Percentiles rank a stretch among this genome's conserved stretches.
Evolutionary conservation across 2,329 filamentous ascomycete species (phyloP).

Genomic region (Pyricularia pennisetigena): DNA sequence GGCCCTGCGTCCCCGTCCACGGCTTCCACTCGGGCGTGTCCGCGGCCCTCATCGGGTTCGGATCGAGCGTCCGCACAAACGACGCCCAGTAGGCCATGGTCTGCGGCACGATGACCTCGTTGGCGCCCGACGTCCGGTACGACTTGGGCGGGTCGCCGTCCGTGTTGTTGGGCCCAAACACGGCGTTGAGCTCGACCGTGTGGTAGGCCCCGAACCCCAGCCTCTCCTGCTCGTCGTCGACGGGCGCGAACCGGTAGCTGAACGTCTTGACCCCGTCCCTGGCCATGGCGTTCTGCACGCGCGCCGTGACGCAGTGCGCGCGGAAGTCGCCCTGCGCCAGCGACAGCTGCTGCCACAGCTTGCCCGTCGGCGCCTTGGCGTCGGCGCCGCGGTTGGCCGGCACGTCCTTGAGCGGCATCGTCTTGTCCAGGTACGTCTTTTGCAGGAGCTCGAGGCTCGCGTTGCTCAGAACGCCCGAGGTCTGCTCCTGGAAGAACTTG

Average conservation of each 20-base stretch:
- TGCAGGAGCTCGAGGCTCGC: constrained; percentile 21
- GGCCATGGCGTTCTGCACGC: constrained; percentile 15
- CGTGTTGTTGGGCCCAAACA: constrained; percentile 54
- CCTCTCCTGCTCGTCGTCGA: constrained; percentile 41
- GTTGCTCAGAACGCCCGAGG: constrained; percentile 19
- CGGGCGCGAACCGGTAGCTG: constrained; percentile 62
- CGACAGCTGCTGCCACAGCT: constrained; percentile 26
- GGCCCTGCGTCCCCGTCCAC: constrained; percentile 22
- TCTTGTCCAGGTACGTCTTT: constrained; percentile 23
- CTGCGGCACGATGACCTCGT: constrained; percentile 45
- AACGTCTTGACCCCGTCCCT: constrained; percentile 35
- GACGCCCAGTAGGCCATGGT: constrained; percentile 65
- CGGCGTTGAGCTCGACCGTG: constrained; percentile 54
- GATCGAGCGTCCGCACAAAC: constrained; percentile 56
- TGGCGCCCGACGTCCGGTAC: constrained; percentile 37
- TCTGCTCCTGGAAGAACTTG: constrained; percentile 22
- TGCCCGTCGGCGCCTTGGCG: constrained; percentile 13
- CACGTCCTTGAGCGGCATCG: constrained; percentile 19
- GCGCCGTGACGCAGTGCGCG: constrained; percentile 41
- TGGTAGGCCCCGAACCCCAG: constrained; percentile 56
- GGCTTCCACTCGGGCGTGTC: constrained; percentile 40
- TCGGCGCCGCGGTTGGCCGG: constrained; percentile 4
- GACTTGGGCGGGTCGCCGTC: constrained; percentile 35
- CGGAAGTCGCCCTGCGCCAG: constrained; percentile 55
- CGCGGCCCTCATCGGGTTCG: constrained; percentile 39